Base-by-base conservation (phyloP, 140 eudicot genomes). In the Oenanthe javanica region DNA sequence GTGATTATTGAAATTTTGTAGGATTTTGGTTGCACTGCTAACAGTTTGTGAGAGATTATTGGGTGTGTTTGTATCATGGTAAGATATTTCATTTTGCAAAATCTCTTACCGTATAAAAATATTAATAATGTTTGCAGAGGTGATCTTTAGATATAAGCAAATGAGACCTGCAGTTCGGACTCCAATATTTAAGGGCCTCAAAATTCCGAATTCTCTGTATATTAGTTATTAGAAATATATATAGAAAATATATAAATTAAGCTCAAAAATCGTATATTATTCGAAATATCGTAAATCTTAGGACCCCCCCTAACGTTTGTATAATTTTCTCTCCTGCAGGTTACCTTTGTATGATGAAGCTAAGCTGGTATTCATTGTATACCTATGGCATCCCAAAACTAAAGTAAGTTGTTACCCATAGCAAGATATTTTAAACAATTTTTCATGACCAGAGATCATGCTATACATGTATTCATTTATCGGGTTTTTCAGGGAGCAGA, bases 401-500 rank as follows among this genome's bases (percentile, higher is more conserved):
- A 11, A 1, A 66, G 72, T 66, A 66, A 27, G 45, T 66, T 66
- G 1, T n/a, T 4, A 8, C 69, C 13, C 4, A 14, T n/a, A 59
- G 4, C 23, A 52, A 52, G n/a, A 54, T 18, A 54, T 4, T 52
- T 61, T n/a, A 1, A 7, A n/a, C 31, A 63, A 21, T n/a, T 63
- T 1, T n/a, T 59, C 1, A 63, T 25, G 36, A 2, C 5, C 10
- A 6, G 10, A 27, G 6, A 2, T 9, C 10, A n/a, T n/a, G n/a
- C n/a, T 12, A 54, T 54, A 10, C 6, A 15, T 14, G n/a, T 18
- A 23, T 66, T 0, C 23, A 0, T 31, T 25, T 9, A 12, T 71
- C 11, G n/a, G 8, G 18, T 8, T 49, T 75, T 75, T 23, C 78
- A 84, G 87, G 90, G 86, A 69, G 73, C 84, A 3, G n/a, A 21